These are phyloP conservation scores for Tritrichomonas foetus DNA, from an alignment of 208 protist genomes.

Conservation along the genomic window DNA sequence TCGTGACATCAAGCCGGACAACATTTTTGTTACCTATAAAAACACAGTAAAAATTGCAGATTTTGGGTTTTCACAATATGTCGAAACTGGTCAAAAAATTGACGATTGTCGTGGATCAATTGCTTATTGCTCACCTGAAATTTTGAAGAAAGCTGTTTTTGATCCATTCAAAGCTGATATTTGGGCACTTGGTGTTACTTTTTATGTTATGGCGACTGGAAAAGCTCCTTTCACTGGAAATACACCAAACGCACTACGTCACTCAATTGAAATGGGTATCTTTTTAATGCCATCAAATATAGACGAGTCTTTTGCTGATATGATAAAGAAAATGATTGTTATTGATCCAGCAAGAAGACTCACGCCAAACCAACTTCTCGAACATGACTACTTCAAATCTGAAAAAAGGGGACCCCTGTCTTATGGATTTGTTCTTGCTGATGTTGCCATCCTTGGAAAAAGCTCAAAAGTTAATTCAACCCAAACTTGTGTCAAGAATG, in stretches of 20 bases:
- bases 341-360: background rate
- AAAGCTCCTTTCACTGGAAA: background rate
- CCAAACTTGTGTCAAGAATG: no score
- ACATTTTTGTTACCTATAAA: background rate
- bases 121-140: background rate
- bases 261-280: background rate
- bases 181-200: background rate
- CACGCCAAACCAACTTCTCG: no score
- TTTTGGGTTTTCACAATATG: background rate
- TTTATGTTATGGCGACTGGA: background rate
- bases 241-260: background rate
- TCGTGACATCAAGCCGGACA: background rate
- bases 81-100: background rate
- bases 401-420: no score
- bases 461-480: no score
- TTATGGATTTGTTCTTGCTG: no score
- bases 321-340: background rate
- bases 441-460: no score
- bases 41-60: background rate
- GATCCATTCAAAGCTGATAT: constrained; percentile 29
- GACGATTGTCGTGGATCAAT: background rate
- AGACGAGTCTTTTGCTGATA: background rate
- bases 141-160: background rate
- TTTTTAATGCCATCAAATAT: background rate
- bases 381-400: no score